Base-by-base conservation (phyloP, 169 alveolate genomes). In the Miamiensis avidus region DNA sequence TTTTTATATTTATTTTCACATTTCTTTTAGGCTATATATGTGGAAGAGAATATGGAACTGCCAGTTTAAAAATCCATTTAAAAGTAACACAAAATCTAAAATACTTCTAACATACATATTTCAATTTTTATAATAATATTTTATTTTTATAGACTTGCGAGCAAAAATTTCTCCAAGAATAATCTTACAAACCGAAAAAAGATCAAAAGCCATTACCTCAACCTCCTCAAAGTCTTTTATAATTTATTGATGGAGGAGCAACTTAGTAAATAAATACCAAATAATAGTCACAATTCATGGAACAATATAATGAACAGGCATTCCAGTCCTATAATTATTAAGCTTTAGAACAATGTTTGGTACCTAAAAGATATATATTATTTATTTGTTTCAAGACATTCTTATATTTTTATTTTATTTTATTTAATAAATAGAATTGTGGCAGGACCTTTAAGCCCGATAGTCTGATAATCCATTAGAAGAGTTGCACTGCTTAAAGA, bases 1-100 rank as follows among this genome's bases (percentile, higher is more conserved):
- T n/a, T n/a, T n/a, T n/a, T n/a, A n/a, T n/a, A n/a, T n/a, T n/a
- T n/a, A n/a, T n/a, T n/a, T n/a, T n/a, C n/a, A n/a, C n/a, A n/a
- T n/a, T n/a, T n/a, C n/a, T n/a, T n/a, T 49, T 11, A 79, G 84
- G 93, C 74, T 89, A 89, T 33, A 74, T 89, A 28, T 89, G 93
- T 75, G 93, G 93, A 76, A 85, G 93, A 85, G 93, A 89, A 89
- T 89, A 73, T 77, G 93, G 93, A 26, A 85, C 93, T 29, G 84
- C 83, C n/a, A 77, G 87, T 34, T 85, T 89, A 33, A 78, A 85
- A 74, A 85, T 89, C 72, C 93, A 89, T 79, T 77, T 89, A 82
- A 89, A 89, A 85, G 69, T 49, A 49, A 49, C 20, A 11, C 20
- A 49, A 49, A 20, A 49, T 49, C 4, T 49, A 49, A 49, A 49